Evolutionary conservation across 495 filamentous ascomycete species (phyloP).

Genomic region (Jackrogersella multiformis): DNA sequence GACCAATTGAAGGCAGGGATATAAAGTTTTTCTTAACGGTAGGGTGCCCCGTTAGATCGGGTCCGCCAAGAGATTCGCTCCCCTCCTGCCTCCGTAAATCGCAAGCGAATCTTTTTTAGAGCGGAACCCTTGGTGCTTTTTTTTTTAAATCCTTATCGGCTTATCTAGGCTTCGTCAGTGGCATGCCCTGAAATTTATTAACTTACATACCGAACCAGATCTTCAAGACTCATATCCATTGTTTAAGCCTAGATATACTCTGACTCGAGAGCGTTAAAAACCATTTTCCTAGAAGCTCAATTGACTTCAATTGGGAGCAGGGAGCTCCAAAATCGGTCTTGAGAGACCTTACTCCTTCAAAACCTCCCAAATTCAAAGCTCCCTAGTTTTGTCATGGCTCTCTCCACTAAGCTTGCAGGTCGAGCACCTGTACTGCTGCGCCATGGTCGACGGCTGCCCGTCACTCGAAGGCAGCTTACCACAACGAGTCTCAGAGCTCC

Average conservation of each 20-base stretch:
- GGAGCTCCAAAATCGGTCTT: slow-evolving; percentile 38
- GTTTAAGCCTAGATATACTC: slow-evolving; percentile 12
- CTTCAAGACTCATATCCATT: slow-evolving; percentile 17
- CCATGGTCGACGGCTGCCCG: slow-evolving; percentile 57
- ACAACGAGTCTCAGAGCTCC: slow-evolving; percentile 44
- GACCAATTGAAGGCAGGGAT: background rate
- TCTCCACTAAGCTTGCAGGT: slow-evolving; percentile 54
- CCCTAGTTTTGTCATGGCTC: slow-evolving; percentile 36
- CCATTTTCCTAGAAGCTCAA: slow-evolving; percentile 32
- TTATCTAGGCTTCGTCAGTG: slow-evolving; percentile 29
- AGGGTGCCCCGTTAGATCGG: slow-evolving; percentile 29
- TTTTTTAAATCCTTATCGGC: slow-evolving; percentile 37
- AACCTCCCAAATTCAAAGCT: slow-evolving; percentile 24
- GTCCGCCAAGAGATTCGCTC: slow-evolving; percentile 33
- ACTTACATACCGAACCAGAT: slow-evolving; percentile 26
- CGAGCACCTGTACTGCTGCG: slow-evolving; percentile 60
- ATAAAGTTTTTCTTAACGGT: slow-evolving; percentile 11
- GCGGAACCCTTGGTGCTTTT: slow-evolving; percentile 30
- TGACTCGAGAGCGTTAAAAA: slow-evolving; percentile 18
- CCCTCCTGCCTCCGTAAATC: slow-evolving; percentile 36
- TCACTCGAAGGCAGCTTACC: slow-evolving; percentile 51
- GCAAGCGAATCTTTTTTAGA: slow-evolving; percentile 28
- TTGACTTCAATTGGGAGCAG: slow-evolving; percentile 44
- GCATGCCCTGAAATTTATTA: slow-evolving; percentile 39
- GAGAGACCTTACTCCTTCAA: slow-evolving; percentile 30